These are phyloP conservation scores for Bondarzewia mesenterica DNA, from an alignment of 1,284 basidiomycete species.

Conservation along the genomic window DNA sequence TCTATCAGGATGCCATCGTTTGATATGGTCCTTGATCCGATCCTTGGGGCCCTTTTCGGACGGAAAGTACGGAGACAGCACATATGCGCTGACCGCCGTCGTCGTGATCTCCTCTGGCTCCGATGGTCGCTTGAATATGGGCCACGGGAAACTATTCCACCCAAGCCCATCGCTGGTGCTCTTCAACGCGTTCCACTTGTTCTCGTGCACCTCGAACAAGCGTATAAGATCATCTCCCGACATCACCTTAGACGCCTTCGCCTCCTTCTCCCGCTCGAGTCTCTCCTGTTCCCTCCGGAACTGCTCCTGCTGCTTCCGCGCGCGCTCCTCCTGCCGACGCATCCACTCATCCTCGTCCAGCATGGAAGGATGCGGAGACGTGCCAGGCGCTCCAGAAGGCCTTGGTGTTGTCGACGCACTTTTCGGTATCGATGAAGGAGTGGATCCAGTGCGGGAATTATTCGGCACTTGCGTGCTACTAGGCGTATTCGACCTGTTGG, in stretches of 20 bases:
- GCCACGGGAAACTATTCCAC: slow-evolving; percentile 68
- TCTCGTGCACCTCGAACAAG: slow-evolving; percentile 48
- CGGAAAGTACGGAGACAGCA: slow-evolving; percentile 46
- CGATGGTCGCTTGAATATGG: slow-evolving; percentile 46
- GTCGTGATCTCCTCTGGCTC: slow-evolving; percentile 51
- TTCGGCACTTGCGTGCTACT: slow-evolving; percentile 16
- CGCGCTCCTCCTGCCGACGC: slow-evolving; percentile 48
- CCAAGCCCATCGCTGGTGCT: slow-evolving; percentile 22
- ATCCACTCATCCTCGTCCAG: slow-evolving; percentile 43
- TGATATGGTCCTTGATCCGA: slow-evolving; percentile 51
- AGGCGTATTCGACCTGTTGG: slow-evolving; percentile 16
- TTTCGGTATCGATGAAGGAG: slow-evolving; percentile 17
- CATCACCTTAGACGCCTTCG: slow-evolving; percentile 36
- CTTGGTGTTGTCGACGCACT: slow-evolving; percentile 15
- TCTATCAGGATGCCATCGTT: slow-evolving; percentile 36
- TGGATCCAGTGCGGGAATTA: slow-evolving; percentile 18
- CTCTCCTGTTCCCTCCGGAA: slow-evolving; percentile 53
- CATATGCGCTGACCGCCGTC: slow-evolving; percentile 46
- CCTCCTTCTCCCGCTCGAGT: slow-evolving; percentile 25
- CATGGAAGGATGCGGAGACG: slow-evolving; percentile 18
- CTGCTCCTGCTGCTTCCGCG: slow-evolving; percentile 46
- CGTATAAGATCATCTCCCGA: slow-evolving; percentile 44
- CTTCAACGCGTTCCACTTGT: slow-evolving; percentile 44
- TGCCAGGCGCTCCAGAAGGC: slow-evolving; percentile 14
- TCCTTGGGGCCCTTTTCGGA: slow-evolving; percentile 45